Conservation (phyloP, 2,329 filamentous ascomycete species). For the Claviceps quebecensis region DNA sequence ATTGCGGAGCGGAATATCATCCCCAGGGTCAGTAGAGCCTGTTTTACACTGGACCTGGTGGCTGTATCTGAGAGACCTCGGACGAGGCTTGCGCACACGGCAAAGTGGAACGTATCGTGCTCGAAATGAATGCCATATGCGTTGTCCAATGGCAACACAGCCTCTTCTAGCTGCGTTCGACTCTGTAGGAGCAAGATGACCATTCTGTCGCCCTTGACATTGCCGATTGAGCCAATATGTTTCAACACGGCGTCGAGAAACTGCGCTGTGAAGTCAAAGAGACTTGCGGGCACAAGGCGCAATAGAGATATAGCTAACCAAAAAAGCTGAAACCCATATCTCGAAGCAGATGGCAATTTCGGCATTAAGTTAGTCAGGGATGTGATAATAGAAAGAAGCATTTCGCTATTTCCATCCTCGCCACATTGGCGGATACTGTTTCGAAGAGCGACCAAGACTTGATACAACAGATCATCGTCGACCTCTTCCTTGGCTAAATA, state of each 20-base stretch:
- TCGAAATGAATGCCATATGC: slow-evolving; percentile 53
- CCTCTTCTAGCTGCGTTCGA: slow-evolving; percentile 45
- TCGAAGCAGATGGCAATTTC: slow-evolving; percentile 50
- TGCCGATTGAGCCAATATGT: slow-evolving; percentile 48
- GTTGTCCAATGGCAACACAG: slow-evolving; percentile 46
- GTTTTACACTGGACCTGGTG: slow-evolving; percentile 43
- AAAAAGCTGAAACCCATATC: slow-evolving; percentile 55
- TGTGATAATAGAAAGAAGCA: slow-evolving; percentile 54
- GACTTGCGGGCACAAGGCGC: slow-evolving; percentile 43
- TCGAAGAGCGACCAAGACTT: slow-evolving; percentile 53
- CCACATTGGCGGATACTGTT: slow-evolving; percentile 51
- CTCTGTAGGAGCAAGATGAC: slow-evolving; percentile 47
- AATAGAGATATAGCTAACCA: slow-evolving; percentile 56
- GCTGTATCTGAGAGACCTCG: slow-evolving; percentile 49
- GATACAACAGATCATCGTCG: slow-evolving; percentile 57
- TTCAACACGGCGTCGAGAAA: slow-evolving; percentile 51
- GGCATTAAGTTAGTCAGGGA: slow-evolving; percentile 58
- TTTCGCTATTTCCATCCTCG: slow-evolving; percentile 50
- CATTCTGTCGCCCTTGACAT: slow-evolving; percentile 46
- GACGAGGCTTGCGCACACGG: slow-evolving; percentile 49
- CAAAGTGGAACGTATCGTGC: slow-evolving; percentile 51
- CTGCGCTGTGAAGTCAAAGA: slow-evolving; percentile 52
- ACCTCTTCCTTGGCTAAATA: slow-evolving; percentile 58
- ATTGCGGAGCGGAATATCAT: slow-evolving; percentile 16
- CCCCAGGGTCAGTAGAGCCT: slow-evolving; percentile 43